These are phyloP conservation scores for Colletotrichum godetiae DNA, from an alignment of 2,329 filamentous ascomycete species.

Conservation along the genomic window DNA sequence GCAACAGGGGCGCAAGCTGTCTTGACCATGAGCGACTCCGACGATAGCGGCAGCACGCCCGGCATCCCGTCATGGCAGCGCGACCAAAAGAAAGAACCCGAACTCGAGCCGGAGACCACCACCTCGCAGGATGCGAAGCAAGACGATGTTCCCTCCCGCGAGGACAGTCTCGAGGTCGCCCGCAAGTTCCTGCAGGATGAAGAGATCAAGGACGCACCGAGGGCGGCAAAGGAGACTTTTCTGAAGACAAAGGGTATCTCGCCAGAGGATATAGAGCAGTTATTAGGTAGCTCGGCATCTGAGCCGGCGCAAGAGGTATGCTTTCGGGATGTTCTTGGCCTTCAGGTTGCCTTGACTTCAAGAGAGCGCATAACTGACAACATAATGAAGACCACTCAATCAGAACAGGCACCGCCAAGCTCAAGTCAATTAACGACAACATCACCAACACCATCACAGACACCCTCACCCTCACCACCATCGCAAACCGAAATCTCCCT, in stretches of 20 bases:
- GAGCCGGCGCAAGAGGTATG: slow-evolving; percentile 13
- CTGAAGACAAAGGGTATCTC: slow-evolving; percentile 80
- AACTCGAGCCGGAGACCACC: slow-evolving; percentile 8
- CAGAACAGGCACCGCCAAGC: background rate
- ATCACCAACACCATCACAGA: slow-evolving; percentile 7
- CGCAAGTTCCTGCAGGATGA: slow-evolving; percentile 81
- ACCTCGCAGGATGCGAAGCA: slow-evolving; percentile 19
- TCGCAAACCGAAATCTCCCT: slow-evolving; percentile 22
- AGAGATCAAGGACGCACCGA: slow-evolving; percentile 74
- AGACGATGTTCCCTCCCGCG: slow-evolving; percentile 27
- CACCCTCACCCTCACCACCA: background rate
- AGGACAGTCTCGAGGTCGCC: slow-evolving; percentile 69
- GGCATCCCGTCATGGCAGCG: slow-evolving; percentile 48
- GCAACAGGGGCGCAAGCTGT: background rate
- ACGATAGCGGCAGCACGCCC: slow-evolving; percentile 40
- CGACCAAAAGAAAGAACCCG: slow-evolving; percentile 24
- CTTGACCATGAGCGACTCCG: slow-evolving; percentile 46
- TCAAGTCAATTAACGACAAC: slow-evolving; percentile 7
- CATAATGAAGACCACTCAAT: background rate
- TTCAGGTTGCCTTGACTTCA: too few species aligned
- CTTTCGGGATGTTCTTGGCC: background rate
- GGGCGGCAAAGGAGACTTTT: slow-evolving; percentile 81
- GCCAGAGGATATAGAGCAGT: slow-evolving; percentile 73
- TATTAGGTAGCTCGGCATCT: slow-evolving; percentile 58
- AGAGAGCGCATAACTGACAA: background rate